These are phyloP conservation scores for Hyaloraphidium curvatum DNA, from an alignment of 192 early-diverging fungal genomes.

Conservation along the genomic window DNA sequence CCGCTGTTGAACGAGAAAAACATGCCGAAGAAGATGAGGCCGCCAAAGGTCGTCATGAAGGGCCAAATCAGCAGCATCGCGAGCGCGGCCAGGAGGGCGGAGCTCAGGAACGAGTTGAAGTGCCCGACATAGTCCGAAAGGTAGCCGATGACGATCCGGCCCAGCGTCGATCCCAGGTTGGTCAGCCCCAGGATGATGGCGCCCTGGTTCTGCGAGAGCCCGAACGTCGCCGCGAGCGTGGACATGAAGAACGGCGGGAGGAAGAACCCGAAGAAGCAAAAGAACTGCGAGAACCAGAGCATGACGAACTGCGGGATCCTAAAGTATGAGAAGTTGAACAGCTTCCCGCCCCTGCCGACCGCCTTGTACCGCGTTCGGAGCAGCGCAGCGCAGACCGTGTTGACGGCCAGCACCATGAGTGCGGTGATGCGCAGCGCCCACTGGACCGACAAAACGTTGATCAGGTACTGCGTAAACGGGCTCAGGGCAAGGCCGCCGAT, in stretches of 20 bases:
- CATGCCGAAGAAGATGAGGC: too few species aligned
- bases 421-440: slow-evolving; percentile 29
- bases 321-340: too few species aligned
- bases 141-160: slow-evolving; percentile 41
- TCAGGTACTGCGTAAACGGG: slow-evolving; percentile 15
- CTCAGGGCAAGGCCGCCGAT: slow-evolving; percentile 11
- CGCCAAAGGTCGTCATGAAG: too few species aligned
- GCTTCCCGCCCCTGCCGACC: too few species aligned
- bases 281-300: too few species aligned
- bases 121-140: slow-evolving; percentile 17
- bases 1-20: too few species aligned
- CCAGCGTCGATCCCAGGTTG: slow-evolving; percentile 42
- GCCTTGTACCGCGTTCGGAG: too few species aligned
- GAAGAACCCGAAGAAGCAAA: neutral
- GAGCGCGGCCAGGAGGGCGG: too few species aligned
- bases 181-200: slow-evolving; percentile 45
- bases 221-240: slow-evolving; percentile 28
- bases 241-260: neutral
- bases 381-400: too few species aligned
- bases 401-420: slow-evolving; percentile 13
- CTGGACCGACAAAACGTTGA: slow-evolving; percentile 9
- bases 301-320: too few species aligned
- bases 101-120: too few species aligned
- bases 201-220: slow-evolving; percentile 31
- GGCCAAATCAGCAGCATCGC: too few species aligned